phyloP scores from a whole-genome alignment of 352 stramenopile species.

The Phytophthora gonapodyides region DNA sequence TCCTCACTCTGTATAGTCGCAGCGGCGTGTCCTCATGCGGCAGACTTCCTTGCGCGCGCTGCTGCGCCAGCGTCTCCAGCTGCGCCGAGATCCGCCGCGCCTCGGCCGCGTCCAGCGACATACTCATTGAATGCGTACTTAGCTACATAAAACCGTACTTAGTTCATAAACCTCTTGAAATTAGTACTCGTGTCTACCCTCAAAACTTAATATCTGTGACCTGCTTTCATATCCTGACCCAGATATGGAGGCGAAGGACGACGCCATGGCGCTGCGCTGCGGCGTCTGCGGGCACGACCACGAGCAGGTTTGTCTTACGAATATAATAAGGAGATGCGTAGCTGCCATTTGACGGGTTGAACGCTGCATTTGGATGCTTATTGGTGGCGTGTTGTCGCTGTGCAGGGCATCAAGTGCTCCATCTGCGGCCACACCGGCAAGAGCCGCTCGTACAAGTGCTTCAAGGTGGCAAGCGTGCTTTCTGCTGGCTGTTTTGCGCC shows the following conservation, averaged over 20 bases:
- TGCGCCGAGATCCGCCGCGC: constrained; percentile 41
- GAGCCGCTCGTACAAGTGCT: constrained; percentile 62
- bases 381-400: background rate
- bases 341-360: constrained; percentile 4
- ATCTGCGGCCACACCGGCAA: constrained; percentile 74
- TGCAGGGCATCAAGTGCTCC: constrained; percentile 57
- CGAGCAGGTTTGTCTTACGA: constrained; percentile 30
- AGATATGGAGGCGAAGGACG: constrained; percentile 26
- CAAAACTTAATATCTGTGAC: too few relatives aligned
- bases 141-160: too few relatives aligned
- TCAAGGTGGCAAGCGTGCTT: constrained; percentile 40
- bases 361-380: constrained; percentile 7
- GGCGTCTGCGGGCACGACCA: constrained; percentile 36
- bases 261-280: constrained; percentile 18
- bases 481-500: background rate
- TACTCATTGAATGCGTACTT: too few relatives aligned
- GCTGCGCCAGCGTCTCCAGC: constrained; percentile 38
- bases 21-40: constrained; percentile 30
- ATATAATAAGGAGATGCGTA: background rate
- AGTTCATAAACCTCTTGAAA: too few relatives aligned
- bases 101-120: constrained; percentile 31
- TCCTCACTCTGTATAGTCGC: constrained; percentile 45
- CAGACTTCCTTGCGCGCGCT: constrained; percentile 30
- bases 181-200: too few relatives aligned
- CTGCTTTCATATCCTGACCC: too few relatives aligned